Percentiles rank a stretch among this genome's conserved stretches.
Evolutionary conservation across 345 rosid genomes (phyloP).

Genomic region (Salix purpurea): DNA sequence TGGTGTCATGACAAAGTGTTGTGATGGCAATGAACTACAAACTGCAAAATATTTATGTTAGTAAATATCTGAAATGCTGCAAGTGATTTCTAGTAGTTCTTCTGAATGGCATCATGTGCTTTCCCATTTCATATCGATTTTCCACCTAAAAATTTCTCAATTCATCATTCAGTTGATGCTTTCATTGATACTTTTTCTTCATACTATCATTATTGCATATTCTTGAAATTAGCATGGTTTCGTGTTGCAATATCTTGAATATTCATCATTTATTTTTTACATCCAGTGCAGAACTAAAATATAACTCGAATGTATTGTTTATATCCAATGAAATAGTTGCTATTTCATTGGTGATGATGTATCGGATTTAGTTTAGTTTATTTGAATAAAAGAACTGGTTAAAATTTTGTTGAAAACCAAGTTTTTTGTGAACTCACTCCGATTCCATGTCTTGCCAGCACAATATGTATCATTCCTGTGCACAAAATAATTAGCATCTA

Average conservation of each 20-base stretch:
- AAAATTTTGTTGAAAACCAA: too few relatives aligned
- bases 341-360: too few relatives aligned
- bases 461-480: background rate
- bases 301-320: too few relatives aligned
- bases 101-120: background rate
- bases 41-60: background rate
- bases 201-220: background rate
- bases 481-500: background rate
- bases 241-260: background rate
- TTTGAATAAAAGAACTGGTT: too few relatives aligned
- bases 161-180: background rate
- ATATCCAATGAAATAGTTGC: too few relatives aligned
- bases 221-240: background rate
- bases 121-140: too few relatives aligned
- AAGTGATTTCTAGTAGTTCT: background rate
- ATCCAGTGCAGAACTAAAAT: too few relatives aligned
- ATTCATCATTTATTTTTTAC: too few relatives aligned
- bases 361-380: too few relatives aligned
- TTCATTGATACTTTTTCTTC: background rate
- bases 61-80: background rate
- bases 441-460: too few relatives aligned
- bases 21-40: background rate
- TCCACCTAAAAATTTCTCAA: too few relatives aligned
- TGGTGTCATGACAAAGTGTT: background rate
- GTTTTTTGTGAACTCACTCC: too few relatives aligned